Base-by-base conservation (phyloP, 106 monocot species). In the Dendrobium nobile region DNA sequence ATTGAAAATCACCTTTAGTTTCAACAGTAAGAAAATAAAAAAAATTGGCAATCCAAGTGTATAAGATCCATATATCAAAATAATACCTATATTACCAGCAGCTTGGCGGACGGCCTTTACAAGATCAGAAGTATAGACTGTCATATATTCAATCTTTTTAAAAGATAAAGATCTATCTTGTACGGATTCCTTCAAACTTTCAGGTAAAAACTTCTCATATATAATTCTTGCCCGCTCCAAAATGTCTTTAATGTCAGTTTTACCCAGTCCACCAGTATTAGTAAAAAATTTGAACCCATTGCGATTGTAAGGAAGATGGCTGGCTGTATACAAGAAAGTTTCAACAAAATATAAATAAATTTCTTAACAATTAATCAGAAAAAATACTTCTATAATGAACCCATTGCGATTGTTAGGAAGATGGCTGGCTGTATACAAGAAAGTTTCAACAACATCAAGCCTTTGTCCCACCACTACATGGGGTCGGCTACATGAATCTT, bases 281-380 rank as follows among this genome's bases (percentile, higher is more conserved):
- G 98, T 95, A 84, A 99, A 99, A 87, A 99, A 95, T 83, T 99
- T 99, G 80, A 99, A 93, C 55, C 98, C 98, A 85, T 99, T 99
- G 73, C 98, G 95, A 82, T 99, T 95, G 75, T 95, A 95, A 20
- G 98, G 98, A 84, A 99, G 95, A 88, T 99, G 98, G 68, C 98
- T 99, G 33, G 98, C 98, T 95, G 89, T 82, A 79, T 44, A 59
- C 47, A 59, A 83, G 9, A 81, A 79, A 77, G 43, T 75, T 17
- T 9, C 75, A n/a, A 24, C 17, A 33, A 13, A 75, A 75, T 27
- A 76, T 2, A 47, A 22, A 33, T 13, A 68, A 77, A 27, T 48
- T 77, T 18, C 28, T 17, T 73, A 73, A 73, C 4, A 73, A 19
- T 41, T 41, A 40, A 73, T 19, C 1, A 41, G 2, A 16, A 73